These are phyloP conservation scores for Corrigiola litoralis DNA, from an alignment of 179 eudicot genomes.

Conservation along the genomic window DNA sequence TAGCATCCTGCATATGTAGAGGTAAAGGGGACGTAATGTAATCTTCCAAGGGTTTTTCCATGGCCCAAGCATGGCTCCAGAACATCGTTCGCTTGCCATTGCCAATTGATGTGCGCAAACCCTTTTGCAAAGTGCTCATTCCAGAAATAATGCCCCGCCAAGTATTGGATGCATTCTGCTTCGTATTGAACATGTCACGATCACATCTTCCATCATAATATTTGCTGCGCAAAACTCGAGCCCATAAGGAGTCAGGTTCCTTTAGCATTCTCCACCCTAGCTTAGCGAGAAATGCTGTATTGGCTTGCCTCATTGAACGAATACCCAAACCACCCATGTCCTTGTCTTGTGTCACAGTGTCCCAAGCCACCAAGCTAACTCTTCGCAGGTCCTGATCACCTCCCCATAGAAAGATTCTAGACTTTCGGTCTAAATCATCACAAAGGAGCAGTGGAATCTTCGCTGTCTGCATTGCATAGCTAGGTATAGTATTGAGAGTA, in stretches of 20 bases:
- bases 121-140: background rate
- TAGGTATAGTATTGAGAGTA: background rate
- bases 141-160: background rate
- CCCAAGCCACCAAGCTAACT: background rate
- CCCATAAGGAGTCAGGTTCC: background rate
- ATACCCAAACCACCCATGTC: background rate
- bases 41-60: background rate
- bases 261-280: background rate
- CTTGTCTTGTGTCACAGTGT: background rate
- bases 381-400: background rate
- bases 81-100: background rate
- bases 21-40: background rate
- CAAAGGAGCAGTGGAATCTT: background rate
- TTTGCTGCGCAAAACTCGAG: background rate
- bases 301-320: background rate
- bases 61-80: background rate
- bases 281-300: background rate
- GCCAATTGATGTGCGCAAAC: background rate
- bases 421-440: background rate
- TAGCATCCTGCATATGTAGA: background rate
- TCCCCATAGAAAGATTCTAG: background rate
- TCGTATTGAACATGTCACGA: background rate
- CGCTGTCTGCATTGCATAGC: background rate
- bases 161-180: background rate
- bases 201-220: background rate